Evolutionary conservation across 345 rosid species (phyloP), one percentile per base, ranked within the genome.

Genomic region (Syzygium grande): DNA sequence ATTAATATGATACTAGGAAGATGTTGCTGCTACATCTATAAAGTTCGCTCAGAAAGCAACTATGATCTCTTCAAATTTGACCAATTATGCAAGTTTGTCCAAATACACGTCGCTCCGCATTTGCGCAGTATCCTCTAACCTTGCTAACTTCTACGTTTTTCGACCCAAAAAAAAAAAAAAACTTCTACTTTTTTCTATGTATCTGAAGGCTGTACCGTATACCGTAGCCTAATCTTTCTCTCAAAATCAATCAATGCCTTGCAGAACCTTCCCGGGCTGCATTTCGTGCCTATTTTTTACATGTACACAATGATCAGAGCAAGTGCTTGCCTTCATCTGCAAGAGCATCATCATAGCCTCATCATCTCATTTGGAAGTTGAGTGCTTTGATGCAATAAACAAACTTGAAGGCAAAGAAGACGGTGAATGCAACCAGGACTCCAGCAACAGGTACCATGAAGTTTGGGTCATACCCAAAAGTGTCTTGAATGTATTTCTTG

Each of bases 351-450:
- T 19, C 80, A 73, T 73, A 84, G 23, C 58, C 92, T 95, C 63
- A 94, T 95, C 63, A 94, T 87, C 97, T 92, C 23, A 86, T 88
- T 65, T 96, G 99, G 95, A 97, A 97, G 92, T 97, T 95, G 30
- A 97, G 91, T n/a, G 91, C 92, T 89, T 87, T 93, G 38, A 94
- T 94, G 93, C 98, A 94, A 86, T 91, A 94, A 27, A 96, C 99
- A 90, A 89, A 97, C 91, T 94, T 89, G 91, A 93, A 91, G 7
- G 97, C 95, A 77, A 97, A 97, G 90, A 95, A 96, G 53, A 87
- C 91, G 1, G 93, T 59, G 73, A 97, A 96, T 65, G 88, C 94
- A 80, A 95, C 94, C 90, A 96, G 90, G 46, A 95, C 96, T 15
- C 29, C 91, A 51, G 98, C 98, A 61, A 94, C 84, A 8, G 92